Evolutionary conservation across 495 filamentous ascomycete genomes (phyloP).

Genomic region (Aspergillus asperescens): DNA sequence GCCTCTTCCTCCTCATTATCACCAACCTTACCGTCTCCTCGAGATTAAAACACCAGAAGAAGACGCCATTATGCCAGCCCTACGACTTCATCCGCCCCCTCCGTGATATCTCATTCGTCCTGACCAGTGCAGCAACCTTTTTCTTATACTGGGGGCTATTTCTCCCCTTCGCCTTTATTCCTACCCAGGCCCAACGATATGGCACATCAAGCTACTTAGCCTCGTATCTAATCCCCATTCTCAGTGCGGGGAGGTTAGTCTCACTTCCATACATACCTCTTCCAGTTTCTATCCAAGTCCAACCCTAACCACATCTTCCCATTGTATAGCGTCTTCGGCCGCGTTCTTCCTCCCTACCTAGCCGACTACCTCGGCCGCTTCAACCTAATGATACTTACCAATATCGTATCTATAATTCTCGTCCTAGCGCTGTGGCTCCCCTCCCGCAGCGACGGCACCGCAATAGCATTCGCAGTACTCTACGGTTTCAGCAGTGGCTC

Average conservation of each 20-base stretch:
- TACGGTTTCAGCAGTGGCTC: slow-evolving; percentile 73
- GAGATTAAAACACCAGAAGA: slow-evolving; percentile 20
- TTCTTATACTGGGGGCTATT: slow-evolving; percentile 32
- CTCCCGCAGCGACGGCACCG: slow-evolving; percentile 51
- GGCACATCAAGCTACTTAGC: slow-evolving; percentile 26
- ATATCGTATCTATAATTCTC: slow-evolving; percentile 54
- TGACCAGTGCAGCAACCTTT: slow-evolving; percentile 40
- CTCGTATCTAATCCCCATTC: slow-evolving; percentile 27
- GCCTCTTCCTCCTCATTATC: slow-evolving; percentile 28
- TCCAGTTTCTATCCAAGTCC: too few species aligned
- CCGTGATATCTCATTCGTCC: slow-evolving; percentile 46
- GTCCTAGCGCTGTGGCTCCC: slow-evolving; percentile 68
- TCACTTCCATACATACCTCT: neutral
- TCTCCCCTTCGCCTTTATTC: slow-evolving; percentile 32
- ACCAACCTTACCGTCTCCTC: slow-evolving; percentile 31
- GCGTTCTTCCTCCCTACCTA: slow-evolving; percentile 64
- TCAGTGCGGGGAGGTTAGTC: slow-evolving; percentile 29
- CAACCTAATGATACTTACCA: slow-evolving; percentile 65
- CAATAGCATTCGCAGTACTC: slow-evolving; percentile 59
- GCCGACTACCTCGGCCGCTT: slow-evolving; percentile 70
- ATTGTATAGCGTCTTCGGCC: slow-evolving; percentile 56
- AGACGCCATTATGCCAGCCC: slow-evolving; percentile 11
- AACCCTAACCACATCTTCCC: neutral
- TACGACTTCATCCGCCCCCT: slow-evolving; percentile 44
- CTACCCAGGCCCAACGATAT: slow-evolving; percentile 17